Base-by-base conservation (phyloP, 306 rosid genomes). In the Corylus avellana region DNA sequence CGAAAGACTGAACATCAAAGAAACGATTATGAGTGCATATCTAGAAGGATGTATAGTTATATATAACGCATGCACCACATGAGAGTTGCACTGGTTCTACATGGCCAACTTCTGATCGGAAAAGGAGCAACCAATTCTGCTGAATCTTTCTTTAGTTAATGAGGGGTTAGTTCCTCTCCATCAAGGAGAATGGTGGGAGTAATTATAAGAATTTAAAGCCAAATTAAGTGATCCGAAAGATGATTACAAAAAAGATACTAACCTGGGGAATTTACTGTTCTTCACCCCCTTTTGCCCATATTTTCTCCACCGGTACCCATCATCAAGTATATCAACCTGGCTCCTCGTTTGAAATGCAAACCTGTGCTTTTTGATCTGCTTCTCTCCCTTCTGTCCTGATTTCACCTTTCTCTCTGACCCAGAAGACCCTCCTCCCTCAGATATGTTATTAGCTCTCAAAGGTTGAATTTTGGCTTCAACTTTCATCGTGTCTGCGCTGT, bases 261-360 rank as follows among this genome's bases (percentile, higher is more conserved):
- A 89, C 95, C 93, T 90, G 3, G 91, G 92, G 44, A 84, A 90
- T 79, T 77, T 79, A 54, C 76, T 85, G 81, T 87, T 84, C 81
- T 90, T 90, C 1, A 89, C 91, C 0, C 68, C 44, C 73, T 89
- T 92, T 73, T 87, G 89, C 6, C 94, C 97, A 20, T 92, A 92
- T 81, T 90, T 90, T 80, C 92, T 85, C 97, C 97, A 90, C 1
- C 87, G 73, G 62, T 86, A 92, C 2, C 95, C 93, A 59, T 92
- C 97, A 9, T 90, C 93, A 14, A 90, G 85, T 69, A 84, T 83
- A 73, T 92, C 95, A 54, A 87, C 78, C 14, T 73, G 84, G 82
- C 93, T 90, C 76, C 86, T 81, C 17, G 95, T 87, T 82, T 89
- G 91, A 73, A 92, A 89, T 39, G 86, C 90, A 77, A 22, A 85